Evolutionary conservation across 805 yeast species (phyloP), one percentile per base, ranked within the genome.

Genomic region (Lipomyces yamanashiensis): DNA sequence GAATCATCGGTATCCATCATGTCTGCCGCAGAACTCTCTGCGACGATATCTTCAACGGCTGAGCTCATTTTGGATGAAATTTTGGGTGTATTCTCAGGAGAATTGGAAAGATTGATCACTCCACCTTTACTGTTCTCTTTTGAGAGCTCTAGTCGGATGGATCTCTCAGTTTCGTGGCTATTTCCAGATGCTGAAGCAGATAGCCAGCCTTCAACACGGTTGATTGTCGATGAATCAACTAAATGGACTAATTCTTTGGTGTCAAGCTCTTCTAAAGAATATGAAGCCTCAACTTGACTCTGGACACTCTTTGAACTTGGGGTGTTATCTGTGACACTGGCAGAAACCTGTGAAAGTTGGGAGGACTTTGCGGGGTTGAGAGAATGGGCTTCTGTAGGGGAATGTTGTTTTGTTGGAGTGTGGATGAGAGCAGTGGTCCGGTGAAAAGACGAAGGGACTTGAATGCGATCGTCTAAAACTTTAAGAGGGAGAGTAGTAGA

Each of bases 181-280:
- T 34, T 37, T 34, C 36, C 21, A 12, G 44, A 21, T 39, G 19
- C 17, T 8, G n/a, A 21, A 15, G 56, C 12, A 15, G 59, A 36
- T 19, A 55, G 15, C 59, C 59, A 55, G 44, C 44, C 53, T 48
- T 55, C 53, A 13, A 55, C 59, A 15, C 28, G 8, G 7, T 55
- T n/a, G 19, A 44, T 7, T 28, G 54, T 45, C 19, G 43, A 17
- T 8, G 43, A 39, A 7, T 55, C 59, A 55, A 55, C 59, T 23
- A 55, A 17, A 47, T 23, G 21, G 33, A 28, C 15, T 2, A 19
- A 43, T 8, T 17, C 47, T 19, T 17, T 19, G 2, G 28, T 28
- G 47, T 43, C 47, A 17, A 43, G 47, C 2, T n/a, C 19, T 12
- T 43, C 47, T 17, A n/a, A n/a, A n/a, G 21, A 8, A 4, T n/a